Conservation (phyloP, 306 rosid species). For the Pyrus pyrifolia region DNA sequence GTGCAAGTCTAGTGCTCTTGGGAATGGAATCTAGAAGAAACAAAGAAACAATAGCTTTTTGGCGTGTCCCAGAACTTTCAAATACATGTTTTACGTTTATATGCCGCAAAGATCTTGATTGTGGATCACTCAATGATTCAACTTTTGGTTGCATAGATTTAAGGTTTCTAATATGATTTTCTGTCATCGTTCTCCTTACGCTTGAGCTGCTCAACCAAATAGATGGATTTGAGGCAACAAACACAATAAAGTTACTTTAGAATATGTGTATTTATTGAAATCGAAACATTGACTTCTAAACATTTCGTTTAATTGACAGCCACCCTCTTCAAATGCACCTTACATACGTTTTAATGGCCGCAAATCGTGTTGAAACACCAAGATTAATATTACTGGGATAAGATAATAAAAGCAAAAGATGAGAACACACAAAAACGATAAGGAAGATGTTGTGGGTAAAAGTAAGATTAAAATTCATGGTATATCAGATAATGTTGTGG, state of each 20-base stretch:
- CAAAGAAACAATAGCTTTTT: background rate
- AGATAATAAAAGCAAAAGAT: too few relatives aligned
- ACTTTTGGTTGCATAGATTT: background rate
- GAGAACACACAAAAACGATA: too few relatives aligned
- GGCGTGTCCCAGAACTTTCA: background rate
- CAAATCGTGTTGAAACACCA: too few relatives aligned
- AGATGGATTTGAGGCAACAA: conserved; percentile 67
- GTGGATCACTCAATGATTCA: background rate
- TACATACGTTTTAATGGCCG: too few relatives aligned
- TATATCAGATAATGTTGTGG: too few relatives aligned
- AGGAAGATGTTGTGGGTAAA: too few relatives aligned
- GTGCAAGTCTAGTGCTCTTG: background rate
- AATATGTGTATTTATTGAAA: background rate
- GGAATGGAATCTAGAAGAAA: background rate
- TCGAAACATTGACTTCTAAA: background rate
- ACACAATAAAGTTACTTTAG: conserved; percentile 71
- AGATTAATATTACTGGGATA: too few relatives aligned
- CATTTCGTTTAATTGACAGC: background rate
- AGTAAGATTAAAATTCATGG: too few relatives aligned
- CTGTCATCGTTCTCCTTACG: background rate
- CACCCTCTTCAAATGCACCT: too few relatives aligned
- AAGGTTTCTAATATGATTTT: background rate
- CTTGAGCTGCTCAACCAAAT: too few relatives aligned
- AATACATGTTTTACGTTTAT: background rate
- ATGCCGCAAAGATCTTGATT: background rate